Percentiles rank a stretch among this genome's conserved stretches.
These are phyloP conservation scores for Aspergillus candidus DNA, from an alignment of 2,329 filamentous ascomycete species.

Conservation along the genomic window DNA sequence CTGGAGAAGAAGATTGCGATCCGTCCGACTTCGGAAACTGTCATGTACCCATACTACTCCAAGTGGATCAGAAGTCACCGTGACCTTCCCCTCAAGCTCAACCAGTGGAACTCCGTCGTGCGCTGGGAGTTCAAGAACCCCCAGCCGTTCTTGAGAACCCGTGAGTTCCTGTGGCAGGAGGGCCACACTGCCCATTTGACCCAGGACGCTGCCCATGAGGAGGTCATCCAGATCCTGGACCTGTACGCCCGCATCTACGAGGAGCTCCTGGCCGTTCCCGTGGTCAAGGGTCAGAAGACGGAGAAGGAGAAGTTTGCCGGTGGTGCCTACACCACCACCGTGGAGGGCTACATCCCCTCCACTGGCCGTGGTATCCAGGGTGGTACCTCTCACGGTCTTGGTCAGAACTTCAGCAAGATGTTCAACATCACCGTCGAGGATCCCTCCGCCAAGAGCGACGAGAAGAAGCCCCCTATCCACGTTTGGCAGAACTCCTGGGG, in stretches of 20 bases:
- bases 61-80: constrained; percentile 97
- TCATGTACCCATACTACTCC: constrained; percentile 94
- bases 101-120: constrained; percentile 96
- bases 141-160: constrained; percentile 76
- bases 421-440: constrained; percentile 98
- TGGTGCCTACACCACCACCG: constrained; percentile 92
- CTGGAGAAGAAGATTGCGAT: constrained; percentile 74
- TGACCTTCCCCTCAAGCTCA: constrained; percentile 86
- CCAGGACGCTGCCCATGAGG: constrained; percentile 70
- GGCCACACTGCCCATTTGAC: constrained; percentile 90
- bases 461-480: constrained; percentile 72
- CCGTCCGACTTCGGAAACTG: constrained; percentile 64
- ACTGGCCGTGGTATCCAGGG: constrained; percentile 97
- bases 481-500: constrained; percentile 99
- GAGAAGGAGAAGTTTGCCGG: constrained; percentile 98
- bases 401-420: constrained; percentile 99
- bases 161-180: constrained; percentile 98
- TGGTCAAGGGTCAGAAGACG: constrained; percentile 90
- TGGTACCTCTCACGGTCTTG: constrained; percentile 86
- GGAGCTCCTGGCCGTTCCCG: constrained; percentile 86
- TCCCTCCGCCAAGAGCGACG: constrained; percentile 61
- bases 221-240: constrained; percentile 90
- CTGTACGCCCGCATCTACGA: constrained; percentile 90
- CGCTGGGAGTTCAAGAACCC: constrained; percentile 97
- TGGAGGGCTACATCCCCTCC: constrained; percentile 92